Conservation (phyloP, 2,329 filamentous ascomycete genomes). For the Ophiostoma ulmi region DNA sequence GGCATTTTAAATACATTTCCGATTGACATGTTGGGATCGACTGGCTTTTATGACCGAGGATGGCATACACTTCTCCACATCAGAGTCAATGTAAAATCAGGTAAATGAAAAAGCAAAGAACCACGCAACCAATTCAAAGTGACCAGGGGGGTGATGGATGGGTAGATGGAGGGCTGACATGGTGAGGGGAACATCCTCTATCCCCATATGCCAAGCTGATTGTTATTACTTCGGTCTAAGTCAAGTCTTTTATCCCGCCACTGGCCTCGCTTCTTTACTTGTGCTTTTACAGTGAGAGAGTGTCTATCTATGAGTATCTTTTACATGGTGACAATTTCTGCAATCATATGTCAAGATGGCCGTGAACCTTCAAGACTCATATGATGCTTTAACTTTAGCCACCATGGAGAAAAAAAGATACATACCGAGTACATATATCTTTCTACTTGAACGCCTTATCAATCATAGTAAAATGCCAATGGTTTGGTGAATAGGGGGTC, state of each 20-base stretch:
- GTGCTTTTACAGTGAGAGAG: too few relatives aligned
- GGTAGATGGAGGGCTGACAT: background rate
- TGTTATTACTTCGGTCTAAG: background rate
- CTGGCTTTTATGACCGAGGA: conserved; percentile 1
- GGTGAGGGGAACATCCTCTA: background rate
- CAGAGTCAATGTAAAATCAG: background rate
- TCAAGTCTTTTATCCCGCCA: background rate
- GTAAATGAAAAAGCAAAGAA: background rate
- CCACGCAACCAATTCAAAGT: background rate
- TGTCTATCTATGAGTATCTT: too few relatives aligned
- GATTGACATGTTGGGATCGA: background rate
- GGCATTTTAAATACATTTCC: background rate
- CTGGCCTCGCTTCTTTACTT: background rate
- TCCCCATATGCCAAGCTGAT: background rate
- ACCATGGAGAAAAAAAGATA: background rate
- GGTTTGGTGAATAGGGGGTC: background rate
- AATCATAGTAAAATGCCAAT: background rate
- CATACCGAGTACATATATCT: too few relatives aligned
- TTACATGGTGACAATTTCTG: too few relatives aligned
- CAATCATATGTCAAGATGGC: background rate
- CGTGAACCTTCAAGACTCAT: background rate
- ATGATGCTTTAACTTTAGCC: background rate
- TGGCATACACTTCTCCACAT: background rate
- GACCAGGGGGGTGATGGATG: background rate
- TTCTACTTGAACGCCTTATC: too few relatives aligned